Percentiles rank a stretch among this genome's conserved stretches.
Evolutionary conservation across 2,329 filamentous ascomycete species (phyloP).

Genomic region (Ophiosphaerella korrae): DNA sequence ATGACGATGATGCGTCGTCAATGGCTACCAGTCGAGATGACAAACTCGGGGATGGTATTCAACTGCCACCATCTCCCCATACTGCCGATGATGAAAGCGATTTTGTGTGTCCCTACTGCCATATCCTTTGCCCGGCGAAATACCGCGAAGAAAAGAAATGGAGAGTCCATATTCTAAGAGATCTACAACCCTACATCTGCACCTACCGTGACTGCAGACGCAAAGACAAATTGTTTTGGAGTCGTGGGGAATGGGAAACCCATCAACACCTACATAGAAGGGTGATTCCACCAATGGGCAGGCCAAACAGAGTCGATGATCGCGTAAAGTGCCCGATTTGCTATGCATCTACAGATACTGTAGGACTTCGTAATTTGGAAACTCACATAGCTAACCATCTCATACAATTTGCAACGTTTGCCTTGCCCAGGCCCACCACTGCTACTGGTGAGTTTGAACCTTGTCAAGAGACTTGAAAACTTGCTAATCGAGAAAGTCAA

Average conservation of each 20-base stretch:
- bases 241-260: constrained; percentile 46
- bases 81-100: constrained; percentile 39
- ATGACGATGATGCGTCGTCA: constrained; percentile 43
- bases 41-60: too few relatives aligned
- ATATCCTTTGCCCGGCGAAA: constrained; percentile 46
- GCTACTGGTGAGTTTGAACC: neutral
- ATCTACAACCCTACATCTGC: constrained; percentile 46
- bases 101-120: constrained; percentile 48
- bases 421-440: constrained; percentile 33
- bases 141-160: constrained; percentile 41
- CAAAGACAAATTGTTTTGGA: constrained; percentile 40
- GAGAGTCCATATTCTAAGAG: constrained; percentile 44
- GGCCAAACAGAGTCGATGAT: constrained; percentile 39
- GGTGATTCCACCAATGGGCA: too few relatives aligned
- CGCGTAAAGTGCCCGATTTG: constrained; percentile 42
- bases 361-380: constrained; percentile 32
- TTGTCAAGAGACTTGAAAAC: too few relatives aligned
- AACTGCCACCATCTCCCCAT: constrained; percentile 42
- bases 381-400: constrained; percentile 47
- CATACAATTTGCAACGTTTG: constrained; percentile 42
- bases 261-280: too few relatives aligned
- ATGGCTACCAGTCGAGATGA: constrained; percentile 46
- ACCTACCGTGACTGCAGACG: constrained; percentile 40
- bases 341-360: constrained; percentile 23
- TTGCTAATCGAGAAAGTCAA: too few relatives aligned